phyloP scores from a whole-genome alignment of 768 basidiomycete genomes.

The Kwoniella dejecticola region DNA sequence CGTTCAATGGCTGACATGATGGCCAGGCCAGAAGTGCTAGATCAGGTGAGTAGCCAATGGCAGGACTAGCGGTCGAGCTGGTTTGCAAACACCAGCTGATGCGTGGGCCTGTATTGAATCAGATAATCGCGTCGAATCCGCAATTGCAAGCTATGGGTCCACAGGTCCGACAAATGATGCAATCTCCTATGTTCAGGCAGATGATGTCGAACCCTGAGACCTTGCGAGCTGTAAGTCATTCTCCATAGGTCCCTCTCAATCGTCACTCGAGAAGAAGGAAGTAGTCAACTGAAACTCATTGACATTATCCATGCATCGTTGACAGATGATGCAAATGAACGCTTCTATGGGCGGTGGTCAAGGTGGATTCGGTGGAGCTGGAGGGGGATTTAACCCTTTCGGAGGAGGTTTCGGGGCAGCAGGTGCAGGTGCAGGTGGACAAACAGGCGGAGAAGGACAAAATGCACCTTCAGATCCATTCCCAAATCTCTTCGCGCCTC shows the following conservation, averaged over 20 bases:
- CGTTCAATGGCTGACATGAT: conserved; percentile 85
- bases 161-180: conserved; percentile 72
- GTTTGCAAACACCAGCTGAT: neutral
- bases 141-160: conserved; percentile 74
- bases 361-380: conserved; percentile 34
- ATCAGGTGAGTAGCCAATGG: conserved; percentile 61
- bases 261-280: too few relatives aligned
- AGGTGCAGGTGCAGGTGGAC: conserved; percentile 10
- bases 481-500: conserved; percentile 47
- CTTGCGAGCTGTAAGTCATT: conserved; percentile 36
- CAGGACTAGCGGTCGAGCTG: neutral
- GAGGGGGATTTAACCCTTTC: conserved; percentile 24
- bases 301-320: too few relatives aligned
- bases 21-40: conserved; percentile 83
- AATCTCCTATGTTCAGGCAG: conserved; percentile 70
- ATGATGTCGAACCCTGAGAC: conserved; percentile 59
- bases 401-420: conserved; percentile 18
- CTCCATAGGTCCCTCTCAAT: too few relatives aligned
- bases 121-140: conserved; percentile 76
- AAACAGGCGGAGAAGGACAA: neutral
- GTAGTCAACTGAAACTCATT: too few relatives aligned
- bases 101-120: neutral
- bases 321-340: conserved; percentile 54
- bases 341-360: conserved; percentile 31
- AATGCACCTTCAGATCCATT: conserved; percentile 33